Conservation (phyloP, 108 stramenopile species). For the Parmales sp. region DNA sequence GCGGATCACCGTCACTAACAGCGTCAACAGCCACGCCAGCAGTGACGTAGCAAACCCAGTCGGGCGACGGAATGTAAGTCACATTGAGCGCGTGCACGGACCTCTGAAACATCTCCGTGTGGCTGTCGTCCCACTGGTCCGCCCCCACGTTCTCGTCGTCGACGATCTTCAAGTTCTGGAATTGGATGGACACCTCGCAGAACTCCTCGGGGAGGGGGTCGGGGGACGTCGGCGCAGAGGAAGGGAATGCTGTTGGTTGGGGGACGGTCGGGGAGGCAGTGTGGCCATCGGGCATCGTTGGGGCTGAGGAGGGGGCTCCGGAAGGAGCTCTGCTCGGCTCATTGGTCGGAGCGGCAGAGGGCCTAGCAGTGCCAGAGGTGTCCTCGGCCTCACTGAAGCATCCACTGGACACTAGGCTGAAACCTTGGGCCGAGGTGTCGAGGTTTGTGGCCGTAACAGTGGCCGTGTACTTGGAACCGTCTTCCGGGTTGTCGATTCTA, state of each 20-base stretch:
- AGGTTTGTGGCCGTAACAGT: conserved; percentile 25
- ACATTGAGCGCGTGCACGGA: neutral
- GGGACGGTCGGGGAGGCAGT: neutral
- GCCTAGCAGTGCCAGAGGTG: too few species aligned
- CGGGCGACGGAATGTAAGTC: neutral
- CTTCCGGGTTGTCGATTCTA: conserved; percentile 16
- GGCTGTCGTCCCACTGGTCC: neutral
- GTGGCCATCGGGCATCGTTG: neutral
- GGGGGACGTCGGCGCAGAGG: neutral
- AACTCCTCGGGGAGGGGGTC: neutral
- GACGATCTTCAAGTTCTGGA: neutral
- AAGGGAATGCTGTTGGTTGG: neutral
- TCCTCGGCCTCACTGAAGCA: conserved; percentile 17
- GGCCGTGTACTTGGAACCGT: conserved; percentile 20
- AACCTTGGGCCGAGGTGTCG: conserved; percentile 11
- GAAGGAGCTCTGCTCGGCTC: too few species aligned
- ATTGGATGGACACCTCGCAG: neutral
- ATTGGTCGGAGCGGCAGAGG: too few species aligned
- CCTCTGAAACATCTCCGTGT: neutral
- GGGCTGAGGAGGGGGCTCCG: neutral
- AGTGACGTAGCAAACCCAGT: neutral
- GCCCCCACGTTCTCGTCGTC: neutral
- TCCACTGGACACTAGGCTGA: conserved; percentile 22
- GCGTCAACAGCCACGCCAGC: neutral
- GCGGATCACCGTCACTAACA: neutral